These are phyloP conservation scores for Volvariella surrecta DNA, from an alignment of 1,284 basidiomycete species.

Conservation along the genomic window DNA sequence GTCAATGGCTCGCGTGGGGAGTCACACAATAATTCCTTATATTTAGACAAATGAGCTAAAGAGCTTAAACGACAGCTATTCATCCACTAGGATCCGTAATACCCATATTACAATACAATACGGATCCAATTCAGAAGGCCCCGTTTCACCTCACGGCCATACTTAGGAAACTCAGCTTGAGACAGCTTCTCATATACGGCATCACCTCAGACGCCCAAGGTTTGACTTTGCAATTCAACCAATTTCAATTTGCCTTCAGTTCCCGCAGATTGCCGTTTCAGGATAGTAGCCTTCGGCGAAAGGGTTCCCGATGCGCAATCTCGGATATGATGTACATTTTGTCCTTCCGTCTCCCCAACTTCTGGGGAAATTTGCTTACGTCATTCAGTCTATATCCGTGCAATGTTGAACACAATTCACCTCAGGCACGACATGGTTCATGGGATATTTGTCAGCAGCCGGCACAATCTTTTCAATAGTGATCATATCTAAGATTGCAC, in stretches of 20 bases:
- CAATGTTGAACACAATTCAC: neutral
- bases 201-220: conserved; percentile 1
- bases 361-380: conserved; percentile 22
- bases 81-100: conserved; percentile 9
- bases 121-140: conserved; percentile 15
- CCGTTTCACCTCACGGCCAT: neutral
- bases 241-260: conserved; percentile 12
- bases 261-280: conserved; percentile 21
- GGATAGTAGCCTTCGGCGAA: conserved; percentile 15
- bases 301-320: conserved; percentile 22
- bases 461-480: conserved; percentile 18
- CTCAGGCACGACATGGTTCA: conserved; percentile 21
- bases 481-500: conserved; percentile 11
- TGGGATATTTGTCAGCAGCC: conserved; percentile 13
- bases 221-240: conserved; percentile 10
- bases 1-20: conserved; percentile 17
- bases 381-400: neutral
- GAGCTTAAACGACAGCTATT: conserved; percentile 14
- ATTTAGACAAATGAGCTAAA: conserved; percentile 4
- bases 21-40: conserved; percentile 7
- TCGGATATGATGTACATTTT: conserved; percentile 20
- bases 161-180: neutral
- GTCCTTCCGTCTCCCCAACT: conserved; percentile 19
- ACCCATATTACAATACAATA: conserved; percentile 5
- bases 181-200: too few relatives aligned